Percentiles rank a stretch among this genome's conserved stretches.
Evolutionary conservation across 2,329 filamentous ascomycete species (phyloP).

Genomic region (Claviceps sp.): DNA sequence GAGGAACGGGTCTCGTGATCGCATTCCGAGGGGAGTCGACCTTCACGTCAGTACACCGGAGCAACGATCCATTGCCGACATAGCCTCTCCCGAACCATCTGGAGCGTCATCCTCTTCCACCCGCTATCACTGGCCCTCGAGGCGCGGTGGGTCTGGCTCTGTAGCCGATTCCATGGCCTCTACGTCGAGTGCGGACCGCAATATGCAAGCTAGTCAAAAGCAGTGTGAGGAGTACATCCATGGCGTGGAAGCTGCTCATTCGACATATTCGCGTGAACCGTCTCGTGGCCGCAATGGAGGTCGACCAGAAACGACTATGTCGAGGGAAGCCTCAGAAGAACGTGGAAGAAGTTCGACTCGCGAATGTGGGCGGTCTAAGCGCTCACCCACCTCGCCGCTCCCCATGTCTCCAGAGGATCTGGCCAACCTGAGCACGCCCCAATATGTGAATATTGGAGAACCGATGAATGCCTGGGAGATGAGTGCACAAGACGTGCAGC

Average conservation of each 20-base stretch:
- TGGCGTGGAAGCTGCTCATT: slow-evolving; percentile 64
- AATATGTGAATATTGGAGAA: slow-evolving; percentile 21
- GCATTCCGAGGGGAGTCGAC: slow-evolving; percentile 58
- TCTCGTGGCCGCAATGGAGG: slow-evolving; percentile 32
- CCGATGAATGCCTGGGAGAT: slow-evolving; percentile 33
- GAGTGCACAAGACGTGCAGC: slow-evolving; percentile 18
- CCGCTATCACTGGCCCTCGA: slow-evolving; percentile 41
- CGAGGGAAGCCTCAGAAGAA: slow-evolving; percentile 53
- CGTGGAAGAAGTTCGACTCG: slow-evolving; percentile 53
- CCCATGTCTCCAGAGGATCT: slow-evolving; percentile 90
- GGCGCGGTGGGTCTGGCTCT: slow-evolving; percentile 41
- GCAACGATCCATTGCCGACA: slow-evolving; percentile 35
- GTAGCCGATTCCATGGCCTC: slow-evolving; percentile 45
- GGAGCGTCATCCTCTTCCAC: slow-evolving; percentile 40
- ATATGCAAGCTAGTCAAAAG: slow-evolving; percentile 37
- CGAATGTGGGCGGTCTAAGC: slow-evolving; percentile 60
- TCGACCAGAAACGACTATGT: slow-evolving; percentile 35
- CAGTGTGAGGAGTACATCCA: slow-evolving; percentile 76
- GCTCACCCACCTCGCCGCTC: slow-evolving; percentile 81
- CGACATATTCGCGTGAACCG: slow-evolving; percentile 37
- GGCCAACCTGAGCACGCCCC: slow-evolving; percentile 44
- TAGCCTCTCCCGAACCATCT: slow-evolving; percentile 44
- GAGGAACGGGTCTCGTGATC: slow-evolving; percentile 60
- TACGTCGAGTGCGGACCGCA: slow-evolving; percentile 36
- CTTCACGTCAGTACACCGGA: slow-evolving; percentile 51